These are phyloP conservation scores for Pseudopithomyces chartarum DNA, from an alignment of 2,329 filamentous ascomycete genomes.

Conservation along the genomic window DNA sequence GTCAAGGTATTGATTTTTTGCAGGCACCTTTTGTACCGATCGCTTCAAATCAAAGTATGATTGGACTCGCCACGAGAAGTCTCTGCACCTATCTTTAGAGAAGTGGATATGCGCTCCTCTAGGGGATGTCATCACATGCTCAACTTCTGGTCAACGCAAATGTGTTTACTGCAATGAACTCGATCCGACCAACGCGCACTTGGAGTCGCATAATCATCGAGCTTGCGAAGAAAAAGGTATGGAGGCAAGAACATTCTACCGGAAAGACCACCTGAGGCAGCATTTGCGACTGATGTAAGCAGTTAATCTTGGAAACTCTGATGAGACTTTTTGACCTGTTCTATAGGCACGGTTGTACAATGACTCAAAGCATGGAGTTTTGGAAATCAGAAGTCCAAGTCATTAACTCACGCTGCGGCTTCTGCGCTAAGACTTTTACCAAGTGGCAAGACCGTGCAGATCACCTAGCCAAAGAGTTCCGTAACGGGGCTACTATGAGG, in stretches of 20 bases:
- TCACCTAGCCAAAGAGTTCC: conserved; percentile 61
- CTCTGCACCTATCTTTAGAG: conserved; percentile 45
- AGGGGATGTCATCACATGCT: conserved; percentile 61
- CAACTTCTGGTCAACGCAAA: conserved; percentile 59
- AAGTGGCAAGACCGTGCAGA: conserved; percentile 59
- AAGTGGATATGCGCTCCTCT: conserved; percentile 62
- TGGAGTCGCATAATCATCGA: conserved; percentile 64
- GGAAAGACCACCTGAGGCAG: conserved; percentile 67
- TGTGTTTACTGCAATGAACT: conserved; percentile 64
- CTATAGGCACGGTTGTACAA: conserved; percentile 60
- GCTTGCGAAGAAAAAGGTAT: conserved; percentile 70
- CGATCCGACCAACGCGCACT: conserved; percentile 60
- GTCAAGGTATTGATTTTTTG: neutral
- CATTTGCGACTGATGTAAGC: conserved; percentile 61
- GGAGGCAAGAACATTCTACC: conserved; percentile 67
- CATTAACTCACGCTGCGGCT: conserved; percentile 61
- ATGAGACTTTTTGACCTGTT: neutral
- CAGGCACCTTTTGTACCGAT: conserved; percentile 45
- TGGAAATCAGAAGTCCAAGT: conserved; percentile 63
- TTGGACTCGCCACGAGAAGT: conserved; percentile 48
- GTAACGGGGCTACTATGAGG: conserved; percentile 57
- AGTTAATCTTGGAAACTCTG: neutral
- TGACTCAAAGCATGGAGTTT: conserved; percentile 67
- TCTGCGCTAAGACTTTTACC: conserved; percentile 54
- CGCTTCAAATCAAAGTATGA: conserved; percentile 48